Evolutionary conservation across 2,329 filamentous ascomycete species (phyloP).

Genomic region (Fusarium sterilihyphosum): DNA sequence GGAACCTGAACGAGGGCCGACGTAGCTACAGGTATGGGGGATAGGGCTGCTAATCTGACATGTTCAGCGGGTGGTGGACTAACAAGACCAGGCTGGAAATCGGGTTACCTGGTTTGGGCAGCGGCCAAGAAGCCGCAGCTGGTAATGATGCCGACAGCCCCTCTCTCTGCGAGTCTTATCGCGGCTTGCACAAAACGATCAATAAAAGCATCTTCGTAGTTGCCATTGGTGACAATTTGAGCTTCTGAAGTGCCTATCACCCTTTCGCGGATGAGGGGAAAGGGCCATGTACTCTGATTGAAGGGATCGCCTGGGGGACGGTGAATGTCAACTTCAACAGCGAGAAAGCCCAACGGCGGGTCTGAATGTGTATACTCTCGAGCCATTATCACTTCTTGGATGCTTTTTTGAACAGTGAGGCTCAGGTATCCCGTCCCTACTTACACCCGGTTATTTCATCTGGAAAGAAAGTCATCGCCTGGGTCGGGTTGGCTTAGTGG

Average conservation of each 20-base stretch:
- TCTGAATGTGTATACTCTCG: background rate
- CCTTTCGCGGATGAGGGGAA: constrained; percentile 49
- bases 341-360: constrained; percentile 49
- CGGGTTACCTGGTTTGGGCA: constrained; percentile 45
- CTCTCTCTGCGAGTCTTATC: constrained; percentile 45
- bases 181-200: constrained; percentile 49
- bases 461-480: background rate
- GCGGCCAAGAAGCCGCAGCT: constrained; percentile 53
- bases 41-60: constrained; percentile 43
- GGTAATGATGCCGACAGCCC: constrained; percentile 50
- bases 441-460: background rate
- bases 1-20: constrained; percentile 50
- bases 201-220: constrained; percentile 48
- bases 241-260: constrained; percentile 45
- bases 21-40: constrained; percentile 50
- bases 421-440: background rate
- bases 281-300: constrained; percentile 50
- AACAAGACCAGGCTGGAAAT: background rate
- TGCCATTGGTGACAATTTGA: constrained; percentile 43
- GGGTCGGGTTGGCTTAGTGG: background rate
- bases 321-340: constrained; percentile 47
- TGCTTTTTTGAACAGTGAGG: background rate
- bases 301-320: constrained; percentile 50
- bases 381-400: background rate
- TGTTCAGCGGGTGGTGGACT: background rate